A percentile compares a stretch with the other conserved stretches of the same genome.
Evolutionary conservation across 768 basidiomycete species (phyloP).

Genomic region (Termitomyces sp.): DNA sequence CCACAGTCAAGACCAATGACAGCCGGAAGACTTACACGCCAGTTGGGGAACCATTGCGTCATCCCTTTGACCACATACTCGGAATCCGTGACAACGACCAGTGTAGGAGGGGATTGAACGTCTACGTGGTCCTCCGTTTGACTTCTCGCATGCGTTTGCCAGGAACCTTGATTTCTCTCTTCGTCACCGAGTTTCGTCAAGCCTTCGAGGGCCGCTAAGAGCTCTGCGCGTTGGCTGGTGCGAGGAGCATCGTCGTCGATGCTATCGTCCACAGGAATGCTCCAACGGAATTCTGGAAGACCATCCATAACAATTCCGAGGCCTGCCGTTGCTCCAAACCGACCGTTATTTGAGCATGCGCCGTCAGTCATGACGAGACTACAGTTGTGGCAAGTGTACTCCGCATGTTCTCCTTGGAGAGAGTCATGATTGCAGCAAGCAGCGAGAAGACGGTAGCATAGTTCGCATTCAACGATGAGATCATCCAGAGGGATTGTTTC

Average conservation of each 20-base stretch:
- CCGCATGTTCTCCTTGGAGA: background rate
- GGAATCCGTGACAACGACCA: constrained; percentile 1
- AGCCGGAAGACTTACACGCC: background rate
- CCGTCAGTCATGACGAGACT: background rate
- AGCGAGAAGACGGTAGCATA: too few species aligned
- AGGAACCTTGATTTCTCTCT: background rate
- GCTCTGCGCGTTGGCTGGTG: constrained; percentile 19
- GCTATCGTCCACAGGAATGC: constrained; percentile 11
- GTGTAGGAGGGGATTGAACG: background rate
- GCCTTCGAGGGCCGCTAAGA: constrained; percentile 13
- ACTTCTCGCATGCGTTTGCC: background rate
- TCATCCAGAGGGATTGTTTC: background rate
- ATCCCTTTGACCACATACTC: background rate
- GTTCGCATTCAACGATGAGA: too few species aligned
- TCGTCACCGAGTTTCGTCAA: background rate
- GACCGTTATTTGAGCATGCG: background rate
- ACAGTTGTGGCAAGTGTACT: background rate
- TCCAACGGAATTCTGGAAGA: background rate
- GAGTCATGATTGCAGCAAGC: too few species aligned
- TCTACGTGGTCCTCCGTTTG: background rate
- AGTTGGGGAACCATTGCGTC: background rate
- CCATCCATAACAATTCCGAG: background rate
- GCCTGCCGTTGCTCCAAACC: background rate
- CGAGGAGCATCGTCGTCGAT: constrained; percentile 8
- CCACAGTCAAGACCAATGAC: background rate